phyloP scores from a whole-genome alignment of 495 filamentous ascomycete genomes.

The Podospora comata region DNA sequence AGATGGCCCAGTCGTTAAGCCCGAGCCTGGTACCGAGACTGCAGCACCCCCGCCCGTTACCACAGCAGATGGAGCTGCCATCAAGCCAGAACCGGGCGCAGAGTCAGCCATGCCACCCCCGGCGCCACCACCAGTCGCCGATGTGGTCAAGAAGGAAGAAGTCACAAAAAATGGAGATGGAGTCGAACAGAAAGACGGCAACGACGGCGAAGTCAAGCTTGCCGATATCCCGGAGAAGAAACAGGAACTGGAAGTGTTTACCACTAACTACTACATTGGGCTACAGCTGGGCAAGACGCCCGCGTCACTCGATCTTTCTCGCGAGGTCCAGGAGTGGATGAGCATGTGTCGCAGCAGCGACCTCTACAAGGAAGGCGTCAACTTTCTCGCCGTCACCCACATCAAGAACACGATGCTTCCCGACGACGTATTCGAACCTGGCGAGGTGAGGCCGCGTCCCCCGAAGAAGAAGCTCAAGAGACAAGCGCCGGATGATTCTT shows the following conservation, averaged over 20 bases:
- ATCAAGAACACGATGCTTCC: conserved; percentile 81
- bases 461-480: conserved; percentile 52
- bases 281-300: conserved; percentile 42
- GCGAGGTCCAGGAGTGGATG: conserved; percentile 72
- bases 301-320: conserved; percentile 65
- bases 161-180: not conserved
- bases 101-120: conserved; percentile 4
- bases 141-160: conserved; percentile 9
- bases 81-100: conserved; percentile 17
- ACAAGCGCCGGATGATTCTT: conserved; percentile 21
- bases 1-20: conserved; percentile 19
- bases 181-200: not conserved
- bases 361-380: conserved; percentile 55
- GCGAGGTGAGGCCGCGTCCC: conserved; percentile 70
- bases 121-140: conserved; percentile 1
- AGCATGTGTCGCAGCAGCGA: conserved; percentile 62
- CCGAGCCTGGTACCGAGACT: conserved; percentile 13
- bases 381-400: conserved; percentile 68
- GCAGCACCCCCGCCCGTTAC: conserved; percentile 1
- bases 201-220: conserved; percentile 15
- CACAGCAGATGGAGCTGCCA: conserved; percentile 2
- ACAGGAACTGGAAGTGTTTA: conserved; percentile 28
- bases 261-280: conserved; percentile 38
- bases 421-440: conserved; percentile 79
- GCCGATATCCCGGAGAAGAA: conserved; percentile 28